Base-by-base conservation (phyloP, 2,329 filamentous ascomycete genomes). In the Aspergillus latus region DNA sequence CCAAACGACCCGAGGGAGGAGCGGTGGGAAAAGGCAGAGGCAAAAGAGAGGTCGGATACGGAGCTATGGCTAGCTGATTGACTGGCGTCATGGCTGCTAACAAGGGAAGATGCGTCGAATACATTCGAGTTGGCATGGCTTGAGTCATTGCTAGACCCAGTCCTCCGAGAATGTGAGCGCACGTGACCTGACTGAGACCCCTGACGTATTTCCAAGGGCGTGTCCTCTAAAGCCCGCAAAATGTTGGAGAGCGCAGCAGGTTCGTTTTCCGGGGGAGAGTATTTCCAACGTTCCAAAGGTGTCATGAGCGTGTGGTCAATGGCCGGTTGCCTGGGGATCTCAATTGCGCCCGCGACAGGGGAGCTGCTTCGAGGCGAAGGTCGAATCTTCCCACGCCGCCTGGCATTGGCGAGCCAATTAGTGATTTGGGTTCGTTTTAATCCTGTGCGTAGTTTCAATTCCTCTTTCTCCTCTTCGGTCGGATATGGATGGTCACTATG, bases 321-420 rank as follows among this genome's bases (percentile, higher is more conserved):
- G 75, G 66, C 82, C 77, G 57, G 36, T 58, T 66, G 81, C 49
- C 64, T 77, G 9, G 90, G 89, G 54, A 96, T 92, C 60, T 92
- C 86, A 59, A 96, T 87, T 4, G 87, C 84, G 28, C 84, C 82
- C 45, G 87, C 76, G 63, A 87, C 84, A 1, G 90, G 89, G 4
- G 90, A 92, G 15, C 82, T 84, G 30, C 84, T 85, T 61, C 87
- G 82, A 46, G 84, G 85, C 1, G 66, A 59, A 56, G 84, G 79
- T 47, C 86, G 84, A 53, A 88, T 85, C 76, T 96, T 96, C 65
- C 89, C 87, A 60, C 92, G 83, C 55, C 92, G 85, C 43, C 92
- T 86, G 56, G 91, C 91, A 72, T 96, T 96, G 57, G 92, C 92
- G 46, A 96, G 84, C 92, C 92, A 96, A 70, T 95, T 96, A 9